Evolutionary conservation across 1,284 basidiomycete genomes (phyloP).

Genomic region (Ceratobasidium sp.): DNA sequence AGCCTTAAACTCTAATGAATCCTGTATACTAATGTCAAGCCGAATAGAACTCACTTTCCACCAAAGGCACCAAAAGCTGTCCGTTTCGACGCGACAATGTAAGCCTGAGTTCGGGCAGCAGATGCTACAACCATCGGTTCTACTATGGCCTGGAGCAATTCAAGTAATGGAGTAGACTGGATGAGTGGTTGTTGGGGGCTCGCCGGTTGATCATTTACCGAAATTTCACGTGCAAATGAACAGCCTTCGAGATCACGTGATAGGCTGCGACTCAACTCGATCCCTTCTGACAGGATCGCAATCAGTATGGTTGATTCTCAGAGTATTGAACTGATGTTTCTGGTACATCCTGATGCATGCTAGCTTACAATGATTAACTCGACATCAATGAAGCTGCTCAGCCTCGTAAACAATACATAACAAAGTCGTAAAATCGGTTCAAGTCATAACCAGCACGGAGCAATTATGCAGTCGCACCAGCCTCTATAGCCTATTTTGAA

Average conservation of each 20-base stretch:
- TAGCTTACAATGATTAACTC: too few relatives aligned
- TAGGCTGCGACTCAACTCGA: too few relatives aligned
- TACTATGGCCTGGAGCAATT: neutral
- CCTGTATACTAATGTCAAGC: neutral
- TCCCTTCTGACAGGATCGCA: too few relatives aligned
- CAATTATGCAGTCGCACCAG: too few relatives aligned
- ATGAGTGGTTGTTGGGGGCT: neutral
- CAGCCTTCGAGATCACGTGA: neutral
- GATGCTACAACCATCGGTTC: conserved; percentile 4
- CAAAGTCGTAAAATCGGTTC: too few relatives aligned
- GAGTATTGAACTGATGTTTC: too few relatives aligned
- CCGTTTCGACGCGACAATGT: conserved; percentile 55
- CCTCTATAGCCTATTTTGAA: too few relatives aligned
- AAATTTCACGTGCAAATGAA: neutral
- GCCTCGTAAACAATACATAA: too few relatives aligned
- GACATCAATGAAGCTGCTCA: too few relatives aligned
- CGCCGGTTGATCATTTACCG: neutral
- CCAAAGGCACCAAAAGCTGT: conserved; percentile 62
- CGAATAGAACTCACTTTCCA: conserved; percentile 51
- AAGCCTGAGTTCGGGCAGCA: conserved; percentile 44
- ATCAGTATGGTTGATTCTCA: too few relatives aligned
- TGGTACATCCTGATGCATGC: too few relatives aligned
- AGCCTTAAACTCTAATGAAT: conserved; percentile 44
- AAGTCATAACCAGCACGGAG: too few relatives aligned
- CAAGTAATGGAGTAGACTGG: neutral